Conservation (phyloP, 352 stramenopile species). For the Globisporangium echinulatum region DNA sequence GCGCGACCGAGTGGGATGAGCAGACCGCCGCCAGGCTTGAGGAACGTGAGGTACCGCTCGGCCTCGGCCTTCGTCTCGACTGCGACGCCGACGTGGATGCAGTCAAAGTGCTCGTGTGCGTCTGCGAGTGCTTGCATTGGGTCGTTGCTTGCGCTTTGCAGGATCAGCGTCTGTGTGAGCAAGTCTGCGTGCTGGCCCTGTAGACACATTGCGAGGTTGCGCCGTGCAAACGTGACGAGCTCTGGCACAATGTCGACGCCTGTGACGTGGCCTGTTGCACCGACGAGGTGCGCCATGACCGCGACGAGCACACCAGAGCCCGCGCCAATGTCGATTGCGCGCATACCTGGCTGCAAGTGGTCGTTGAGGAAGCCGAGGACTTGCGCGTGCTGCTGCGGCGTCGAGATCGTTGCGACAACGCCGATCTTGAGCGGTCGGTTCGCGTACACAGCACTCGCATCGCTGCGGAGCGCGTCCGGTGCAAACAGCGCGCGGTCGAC, state of each 20-base stretch:
- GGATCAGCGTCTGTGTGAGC: slow-evolving; percentile 32
- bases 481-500: slow-evolving; percentile 69
- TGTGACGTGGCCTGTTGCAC: slow-evolving; percentile 36
- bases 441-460: slow-evolving; percentile 39
- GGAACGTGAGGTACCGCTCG: slow-evolving; percentile 54
- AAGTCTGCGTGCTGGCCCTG: slow-evolving; percentile 18
- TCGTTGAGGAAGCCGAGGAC: slow-evolving; percentile 58
- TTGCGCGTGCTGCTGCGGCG: slow-evolving; percentile 79
- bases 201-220: slow-evolving; percentile 51
- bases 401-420: slow-evolving; percentile 78
- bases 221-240: slow-evolving; percentile 55
- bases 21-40: slow-evolving; percentile 66
- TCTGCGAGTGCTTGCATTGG: slow-evolving; percentile 20
- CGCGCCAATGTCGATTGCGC: slow-evolving; percentile 65
- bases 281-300: slow-evolving; percentile 71
- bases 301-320: slow-evolving; percentile 79
- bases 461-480: slow-evolving; percentile 17
- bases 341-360: slow-evolving; percentile 58
- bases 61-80: slow-evolving; percentile 71
- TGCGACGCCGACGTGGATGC: slow-evolving; percentile 76
- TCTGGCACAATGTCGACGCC: slow-evolving; percentile 79
- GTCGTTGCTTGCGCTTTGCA: slow-evolving; percentile 36
- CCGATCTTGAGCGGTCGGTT: slow-evolving; percentile 78
- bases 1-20: slow-evolving; percentile 59
- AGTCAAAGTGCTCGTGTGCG: slow-evolving; percentile 39